Conservation (phyloP, 2,329 filamentous ascomycete species). For the Chrysoporthe austroafricana region DNA sequence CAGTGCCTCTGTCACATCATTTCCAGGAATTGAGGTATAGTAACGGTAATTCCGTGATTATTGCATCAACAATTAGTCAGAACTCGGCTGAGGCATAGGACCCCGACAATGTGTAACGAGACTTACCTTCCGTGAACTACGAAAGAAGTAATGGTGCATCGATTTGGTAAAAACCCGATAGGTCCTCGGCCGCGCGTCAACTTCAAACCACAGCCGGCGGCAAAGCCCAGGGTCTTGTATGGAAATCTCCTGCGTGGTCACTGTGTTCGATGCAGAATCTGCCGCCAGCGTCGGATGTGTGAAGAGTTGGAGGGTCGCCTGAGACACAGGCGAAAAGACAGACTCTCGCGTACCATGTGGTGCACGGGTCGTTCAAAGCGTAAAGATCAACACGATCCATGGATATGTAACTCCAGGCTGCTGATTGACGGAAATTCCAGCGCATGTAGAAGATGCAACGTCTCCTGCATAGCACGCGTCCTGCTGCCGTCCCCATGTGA, state of each 20-base stretch:
- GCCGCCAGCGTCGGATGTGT: not conserved
- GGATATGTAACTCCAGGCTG: conserved; percentile 3
- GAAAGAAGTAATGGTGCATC: not conserved
- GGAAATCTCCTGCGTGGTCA: not conserved
- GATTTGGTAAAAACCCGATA: not conserved
- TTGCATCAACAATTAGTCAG: not conserved
- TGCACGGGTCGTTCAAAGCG: not conserved
- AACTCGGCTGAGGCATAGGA: not conserved
- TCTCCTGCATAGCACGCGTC: not conserved
- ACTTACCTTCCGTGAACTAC: not conserved
- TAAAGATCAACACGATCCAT: conserved; percentile 1
- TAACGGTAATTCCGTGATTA: not conserved
- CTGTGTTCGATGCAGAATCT: not conserved
- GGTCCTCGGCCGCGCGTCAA: not conserved
- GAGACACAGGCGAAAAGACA: not conserved
- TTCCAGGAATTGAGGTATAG: not conserved
- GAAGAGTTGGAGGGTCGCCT: not conserved
- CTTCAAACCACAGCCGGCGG: not conserved
- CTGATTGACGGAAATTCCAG: conserved; percentile 19
- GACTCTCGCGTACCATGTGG: not conserved
- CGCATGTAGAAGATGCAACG: not conserved
- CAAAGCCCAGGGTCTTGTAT: not conserved
- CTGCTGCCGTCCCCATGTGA: not conserved
- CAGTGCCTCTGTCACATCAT: not conserved
- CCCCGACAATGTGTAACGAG: not conserved